phyloP scores from a whole-genome alignment of 2,329 filamentous ascomycete genomes.

The Sporothrix inflata region DNA sequence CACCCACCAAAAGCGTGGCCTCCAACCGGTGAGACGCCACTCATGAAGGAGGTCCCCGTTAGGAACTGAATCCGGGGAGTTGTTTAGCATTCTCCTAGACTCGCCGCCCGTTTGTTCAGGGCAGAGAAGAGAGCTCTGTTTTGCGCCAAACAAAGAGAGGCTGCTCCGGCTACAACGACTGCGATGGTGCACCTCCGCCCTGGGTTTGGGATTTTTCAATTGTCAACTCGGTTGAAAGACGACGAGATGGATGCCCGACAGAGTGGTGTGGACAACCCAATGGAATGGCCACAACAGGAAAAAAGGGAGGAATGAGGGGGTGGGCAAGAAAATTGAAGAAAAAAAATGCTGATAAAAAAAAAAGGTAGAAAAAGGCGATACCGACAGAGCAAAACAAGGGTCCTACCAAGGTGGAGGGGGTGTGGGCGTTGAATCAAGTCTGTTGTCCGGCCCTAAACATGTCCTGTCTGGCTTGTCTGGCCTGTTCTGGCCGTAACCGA shows the following conservation, averaged over 20 bases:
- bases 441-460: not conserved
- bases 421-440: not conserved
- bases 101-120: no score
- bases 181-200: not conserved
- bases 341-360: not conserved
- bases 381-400: constrained; percentile 2
- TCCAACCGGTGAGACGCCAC: not conserved
- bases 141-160: not conserved
- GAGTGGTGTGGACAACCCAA: not conserved
- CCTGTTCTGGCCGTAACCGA: no score
- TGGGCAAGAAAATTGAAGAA: no score
- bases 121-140: no score
- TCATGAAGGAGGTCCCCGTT: not conserved
- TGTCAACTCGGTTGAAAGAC: not conserved
- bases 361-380: not conserved
- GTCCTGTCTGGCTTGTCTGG: no score
- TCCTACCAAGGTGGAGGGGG: not conserved
- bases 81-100: not conserved
- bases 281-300: not conserved
- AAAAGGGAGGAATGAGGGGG: not conserved
- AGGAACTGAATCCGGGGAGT: not conserved
- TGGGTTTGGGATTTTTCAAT: not conserved
- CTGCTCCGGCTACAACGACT: not conserved
- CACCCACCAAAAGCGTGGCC: not conserved
- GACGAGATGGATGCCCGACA: not conserved